Evolutionary conservation across 2,329 filamentous ascomycete genomes (phyloP).

Genomic region (Colletotrichum australisinense): DNA sequence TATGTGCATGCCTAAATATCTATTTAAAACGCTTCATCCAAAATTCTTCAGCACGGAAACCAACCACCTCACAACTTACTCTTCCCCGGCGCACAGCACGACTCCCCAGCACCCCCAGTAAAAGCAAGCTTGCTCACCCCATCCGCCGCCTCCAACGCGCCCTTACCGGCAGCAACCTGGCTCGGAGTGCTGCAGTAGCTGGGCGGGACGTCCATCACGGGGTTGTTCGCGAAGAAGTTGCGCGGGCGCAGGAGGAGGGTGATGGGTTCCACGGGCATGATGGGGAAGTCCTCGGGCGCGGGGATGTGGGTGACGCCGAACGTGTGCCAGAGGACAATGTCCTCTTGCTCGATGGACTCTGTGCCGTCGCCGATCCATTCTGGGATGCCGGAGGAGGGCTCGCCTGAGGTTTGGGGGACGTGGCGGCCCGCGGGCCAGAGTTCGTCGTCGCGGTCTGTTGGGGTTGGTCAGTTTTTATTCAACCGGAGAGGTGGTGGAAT

Average conservation of each 20-base stretch:
- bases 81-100: constrained; percentile 26
- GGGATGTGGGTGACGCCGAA: constrained; percentile 94
- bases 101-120: not conserved
- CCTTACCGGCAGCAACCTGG: constrained; percentile 63
- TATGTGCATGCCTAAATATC: no score
- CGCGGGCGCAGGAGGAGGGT: constrained; percentile 81
- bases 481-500: not conserved
- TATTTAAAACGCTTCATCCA: no score
- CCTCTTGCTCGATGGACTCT: constrained; percentile 78
- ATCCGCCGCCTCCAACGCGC: constrained; percentile 60
- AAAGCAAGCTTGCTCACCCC: constrained; percentile 57
- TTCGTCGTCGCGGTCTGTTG: constrained; percentile 79
- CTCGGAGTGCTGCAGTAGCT: constrained; percentile 80
- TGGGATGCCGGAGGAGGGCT: constrained; percentile 78
- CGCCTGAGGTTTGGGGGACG: constrained; percentile 87
- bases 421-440: constrained; percentile 88
- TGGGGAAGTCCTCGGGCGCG: constrained; percentile 87
- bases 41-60: no score
- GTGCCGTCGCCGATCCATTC: constrained; percentile 81
- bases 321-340: constrained; percentile 93
- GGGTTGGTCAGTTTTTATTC: not conserved
- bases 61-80: constrained; percentile 22
- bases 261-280: constrained; percentile 92
- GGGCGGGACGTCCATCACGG: constrained; percentile 83
- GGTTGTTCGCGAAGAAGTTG: constrained; percentile 86